Conservation (phyloP, 148 eudicot genomes). For the Persicaria tinctoria region DNA sequence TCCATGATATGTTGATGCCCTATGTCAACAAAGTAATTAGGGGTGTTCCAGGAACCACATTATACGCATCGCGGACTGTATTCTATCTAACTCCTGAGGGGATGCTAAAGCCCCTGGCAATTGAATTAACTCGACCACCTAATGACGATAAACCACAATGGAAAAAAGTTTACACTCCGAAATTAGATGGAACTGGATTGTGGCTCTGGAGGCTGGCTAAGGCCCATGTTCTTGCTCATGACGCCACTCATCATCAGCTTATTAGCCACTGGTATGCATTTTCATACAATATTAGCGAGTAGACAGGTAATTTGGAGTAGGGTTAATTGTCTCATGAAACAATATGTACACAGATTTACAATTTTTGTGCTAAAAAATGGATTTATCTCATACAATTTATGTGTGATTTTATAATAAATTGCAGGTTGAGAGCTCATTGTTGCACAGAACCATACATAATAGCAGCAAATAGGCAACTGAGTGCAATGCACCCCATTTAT, state of each 20-base stretch:
- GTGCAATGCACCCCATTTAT: slow-evolving; percentile 70
- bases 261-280: slow-evolving; percentile 33
- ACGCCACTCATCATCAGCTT: slow-evolving; percentile 56
- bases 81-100: slow-evolving; percentile 17
- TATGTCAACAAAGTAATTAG: slow-evolving; percentile 13
- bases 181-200: slow-evolving; percentile 31
- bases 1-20: slow-evolving; percentile 20
- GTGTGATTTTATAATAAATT: too few relatives aligned
- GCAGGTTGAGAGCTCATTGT: slow-evolving; percentile 65
- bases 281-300: too few relatives aligned
- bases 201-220: slow-evolving; percentile 80
- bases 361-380: too few relatives aligned
- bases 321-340: too few relatives aligned
- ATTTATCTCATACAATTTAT: too few relatives aligned
- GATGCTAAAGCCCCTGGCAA: slow-evolving; percentile 23
- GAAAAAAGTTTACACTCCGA: slow-evolving; percentile 32
- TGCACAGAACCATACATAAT: slow-evolving; percentile 68
- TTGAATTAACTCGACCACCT: slow-evolving; percentile 23
- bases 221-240: slow-evolving; percentile 57
- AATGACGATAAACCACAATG: slow-evolving; percentile 30
- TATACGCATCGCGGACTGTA: slow-evolving; percentile 25
- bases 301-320: too few relatives aligned
- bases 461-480: slow-evolving; percentile 57
- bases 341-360: too few relatives aligned
- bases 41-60: slow-evolving; percentile 4